These are phyloP conservation scores for Populus hybrid DNA, from an alignment of 441 rosid species.

Conservation along the genomic window DNA sequence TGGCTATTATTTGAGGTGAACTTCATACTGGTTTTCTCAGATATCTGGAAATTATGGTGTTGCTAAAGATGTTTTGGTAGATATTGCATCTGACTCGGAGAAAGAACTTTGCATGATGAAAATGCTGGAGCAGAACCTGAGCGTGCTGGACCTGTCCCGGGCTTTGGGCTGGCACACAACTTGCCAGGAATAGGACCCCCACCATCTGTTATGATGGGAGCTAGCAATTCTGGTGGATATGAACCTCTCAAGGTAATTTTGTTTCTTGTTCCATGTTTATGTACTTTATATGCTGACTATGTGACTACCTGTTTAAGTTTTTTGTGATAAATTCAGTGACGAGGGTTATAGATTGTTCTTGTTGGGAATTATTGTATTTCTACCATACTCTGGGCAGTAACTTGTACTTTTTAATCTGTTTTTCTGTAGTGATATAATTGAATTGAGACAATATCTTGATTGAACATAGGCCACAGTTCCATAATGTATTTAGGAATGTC, in stretches of 20 bases:
- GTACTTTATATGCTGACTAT: background rate
- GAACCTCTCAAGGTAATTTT: slow-evolving; percentile 40
- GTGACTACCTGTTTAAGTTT: background rate
- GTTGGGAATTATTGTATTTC: background rate
- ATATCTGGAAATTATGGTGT: slow-evolving; percentile 50
- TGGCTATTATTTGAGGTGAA: slow-evolving; percentile 9
- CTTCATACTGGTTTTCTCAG: slow-evolving; percentile 25
- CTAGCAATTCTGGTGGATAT: slow-evolving; percentile 36
- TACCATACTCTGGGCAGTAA: background rate
- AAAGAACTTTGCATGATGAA: slow-evolving; percentile 50
- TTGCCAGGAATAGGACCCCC: slow-evolving; percentile 31
- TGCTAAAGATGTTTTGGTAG: slow-evolving; percentile 61
- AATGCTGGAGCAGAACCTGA: slow-evolving; percentile 38
- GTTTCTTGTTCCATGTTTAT: background rate
- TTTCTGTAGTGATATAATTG: background rate
- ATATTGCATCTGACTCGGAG: slow-evolving; percentile 53
- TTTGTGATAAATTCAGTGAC: background rate
- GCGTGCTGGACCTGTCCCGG: slow-evolving; percentile 31
- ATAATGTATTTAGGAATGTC: background rate
- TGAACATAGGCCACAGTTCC: background rate
- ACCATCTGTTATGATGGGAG: slow-evolving; percentile 29
- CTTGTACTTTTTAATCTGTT: background rate
- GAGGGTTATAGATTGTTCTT: background rate
- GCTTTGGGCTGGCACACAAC: slow-evolving; percentile 35
- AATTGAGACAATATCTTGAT: background rate